Percentiles rank a stretch among this genome's conserved stretches.
These are phyloP conservation scores for Saccharomyces hybrid DNA, from an alignment of 1,139 yeast species.

Conservation along the genomic window DNA sequence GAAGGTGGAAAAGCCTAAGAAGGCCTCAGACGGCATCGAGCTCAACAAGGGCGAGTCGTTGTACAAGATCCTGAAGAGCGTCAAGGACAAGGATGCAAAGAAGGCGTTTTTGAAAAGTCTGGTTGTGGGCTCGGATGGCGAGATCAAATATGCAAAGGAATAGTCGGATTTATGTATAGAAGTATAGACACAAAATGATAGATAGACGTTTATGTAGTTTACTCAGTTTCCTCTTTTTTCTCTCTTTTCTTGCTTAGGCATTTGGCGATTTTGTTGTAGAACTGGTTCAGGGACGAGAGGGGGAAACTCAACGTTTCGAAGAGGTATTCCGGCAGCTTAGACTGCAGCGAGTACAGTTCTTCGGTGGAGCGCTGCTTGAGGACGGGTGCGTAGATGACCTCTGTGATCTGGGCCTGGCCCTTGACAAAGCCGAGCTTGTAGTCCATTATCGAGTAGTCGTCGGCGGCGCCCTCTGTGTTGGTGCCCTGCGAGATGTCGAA, in stretches of 20 bases:
- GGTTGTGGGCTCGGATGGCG: constrained; percentile 31
- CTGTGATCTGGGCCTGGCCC: constrained; percentile 14
- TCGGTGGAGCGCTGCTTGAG: constrained; percentile 26
- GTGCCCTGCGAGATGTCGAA: constrained; percentile 30
- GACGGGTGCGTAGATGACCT: constrained; percentile 31
- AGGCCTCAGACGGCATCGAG: constrained; percentile 12
- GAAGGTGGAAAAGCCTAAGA: constrained; percentile 7
- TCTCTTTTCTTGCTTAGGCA: constrained; percentile 39
- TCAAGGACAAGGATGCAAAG: constrained; percentile 32
- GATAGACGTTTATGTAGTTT: not conserved
- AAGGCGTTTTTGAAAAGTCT: constrained; percentile 33
- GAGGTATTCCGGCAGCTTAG: constrained; percentile 49
- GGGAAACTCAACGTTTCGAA: constrained; percentile 55
- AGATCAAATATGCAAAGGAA: not conserved
- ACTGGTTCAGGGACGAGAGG: constrained; percentile 46
- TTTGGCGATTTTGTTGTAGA: constrained; percentile 46
- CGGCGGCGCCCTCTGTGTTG: constrained; percentile 8
- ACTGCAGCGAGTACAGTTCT: constrained; percentile 34
- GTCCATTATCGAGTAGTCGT: constrained; percentile 20
- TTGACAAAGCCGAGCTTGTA: constrained; percentile 30
- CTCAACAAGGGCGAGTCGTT: constrained; percentile 31
- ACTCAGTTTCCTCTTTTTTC: not conserved
- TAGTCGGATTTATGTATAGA: not conserved
- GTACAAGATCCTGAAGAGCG: constrained; percentile 32
- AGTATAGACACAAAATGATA: not conserved